These are phyloP conservation scores for Rosa hybrid DNA, from an alignment of 331 rosid species.

Conservation along the genomic window DNA sequence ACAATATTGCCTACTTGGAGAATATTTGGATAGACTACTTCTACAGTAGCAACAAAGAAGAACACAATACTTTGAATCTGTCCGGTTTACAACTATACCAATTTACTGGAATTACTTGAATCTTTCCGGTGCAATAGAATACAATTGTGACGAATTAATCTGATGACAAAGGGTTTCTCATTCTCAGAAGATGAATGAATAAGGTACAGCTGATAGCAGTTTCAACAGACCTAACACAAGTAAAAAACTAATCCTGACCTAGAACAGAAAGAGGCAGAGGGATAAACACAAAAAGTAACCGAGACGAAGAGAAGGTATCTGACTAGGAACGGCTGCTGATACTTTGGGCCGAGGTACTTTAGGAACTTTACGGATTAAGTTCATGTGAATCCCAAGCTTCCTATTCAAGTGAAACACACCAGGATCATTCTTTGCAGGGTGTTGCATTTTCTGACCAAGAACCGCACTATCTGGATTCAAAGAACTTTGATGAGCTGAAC, in stretches of 20 bases:
- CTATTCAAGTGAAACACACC: constrained; percentile 1
- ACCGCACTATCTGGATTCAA: neutral
- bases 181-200: neutral
- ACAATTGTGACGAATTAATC: neutral
- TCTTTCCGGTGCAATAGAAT: neutral
- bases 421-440: neutral
- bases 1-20: neutral
- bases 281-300: constrained; percentile 20
- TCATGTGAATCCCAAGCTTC: constrained; percentile 33
- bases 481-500: constrained; percentile 19
- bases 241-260: neutral
- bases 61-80: neutral
- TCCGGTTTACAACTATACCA: no score
- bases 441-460: constrained; percentile 2
- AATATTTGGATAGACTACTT: neutral
- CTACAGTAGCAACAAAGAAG: no score
- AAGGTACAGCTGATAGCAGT: neutral
- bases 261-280: constrained; percentile 24
- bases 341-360: neutral
- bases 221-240: neutral
- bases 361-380: neutral
- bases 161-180: neutral
- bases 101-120: no score
- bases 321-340: constrained; percentile 28
- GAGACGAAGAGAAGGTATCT: constrained; percentile 18